Conservation (phyloP, 371 early-diverging fungal species). For the Coemansia linderi region DNA sequence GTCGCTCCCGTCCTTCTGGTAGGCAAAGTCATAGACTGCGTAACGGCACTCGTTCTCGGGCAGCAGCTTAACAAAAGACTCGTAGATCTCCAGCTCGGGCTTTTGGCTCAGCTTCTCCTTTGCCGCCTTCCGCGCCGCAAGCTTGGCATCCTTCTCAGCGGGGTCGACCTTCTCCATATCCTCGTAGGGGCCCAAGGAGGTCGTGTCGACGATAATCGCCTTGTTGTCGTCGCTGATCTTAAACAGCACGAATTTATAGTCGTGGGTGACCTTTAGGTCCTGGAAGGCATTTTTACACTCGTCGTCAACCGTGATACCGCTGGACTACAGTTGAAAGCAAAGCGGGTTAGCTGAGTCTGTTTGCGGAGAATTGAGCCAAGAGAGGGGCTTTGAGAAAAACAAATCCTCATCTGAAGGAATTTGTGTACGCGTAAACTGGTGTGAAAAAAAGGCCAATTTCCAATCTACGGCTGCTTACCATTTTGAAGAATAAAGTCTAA, state of each 20-base stretch:
- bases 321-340: constrained; percentile 51
- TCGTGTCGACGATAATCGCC: constrained; percentile 72
- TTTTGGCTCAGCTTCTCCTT: constrained; percentile 29
- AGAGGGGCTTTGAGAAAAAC: no score
- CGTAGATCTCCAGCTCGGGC: constrained; percentile 56
- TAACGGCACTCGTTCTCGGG: constrained; percentile 77
- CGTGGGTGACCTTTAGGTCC: constrained; percentile 74
- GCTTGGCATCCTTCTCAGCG: constrained; percentile 13
- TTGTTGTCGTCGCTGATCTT: constrained; percentile 67
- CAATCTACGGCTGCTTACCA: neutral
- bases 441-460: neutral
- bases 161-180: constrained; percentile 6
- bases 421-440: neutral
- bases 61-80: constrained; percentile 66
- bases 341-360: neutral
- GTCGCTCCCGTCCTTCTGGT: constrained; percentile 67
- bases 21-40: constrained; percentile 84
- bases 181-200: constrained; percentile 26
- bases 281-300: constrained; percentile 65
- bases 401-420: neutral
- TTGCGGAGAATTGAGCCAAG: neutral
- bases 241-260: constrained; percentile 76
- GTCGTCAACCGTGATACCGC: constrained; percentile 72
- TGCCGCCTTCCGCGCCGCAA: constrained; percentile 6
- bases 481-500: neutral